A percentile compares a stretch with the other conserved stretches of the same genome.
Evolutionary conservation across 192 early-diverging fungal species (phyloP).

Genomic region (Backusella mclennaniae): DNA sequence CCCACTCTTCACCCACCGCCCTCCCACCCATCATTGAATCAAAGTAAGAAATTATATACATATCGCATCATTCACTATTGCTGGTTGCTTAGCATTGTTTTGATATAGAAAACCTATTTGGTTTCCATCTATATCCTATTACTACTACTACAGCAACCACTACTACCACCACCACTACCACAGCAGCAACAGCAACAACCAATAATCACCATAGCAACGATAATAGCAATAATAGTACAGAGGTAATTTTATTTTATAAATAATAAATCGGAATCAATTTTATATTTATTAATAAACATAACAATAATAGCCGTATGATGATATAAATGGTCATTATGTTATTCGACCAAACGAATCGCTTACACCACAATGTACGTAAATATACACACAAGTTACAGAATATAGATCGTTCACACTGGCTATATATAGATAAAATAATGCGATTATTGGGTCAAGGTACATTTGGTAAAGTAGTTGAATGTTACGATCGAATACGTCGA

Average conservation of each 20-base stretch:
- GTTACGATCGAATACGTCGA: conserved; percentile 62
- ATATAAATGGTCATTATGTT: conserved; percentile 93
- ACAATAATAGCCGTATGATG: conserved; percentile 56
- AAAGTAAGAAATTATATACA: neutral
- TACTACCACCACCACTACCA: neutral
- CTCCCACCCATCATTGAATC: neutral
- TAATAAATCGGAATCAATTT: conserved; percentile 1
- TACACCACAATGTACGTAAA: conserved; percentile 67
- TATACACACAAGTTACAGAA: neutral
- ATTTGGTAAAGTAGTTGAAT: conserved; percentile 96
- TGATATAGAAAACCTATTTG: neutral
- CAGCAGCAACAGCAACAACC: neutral
- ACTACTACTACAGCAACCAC: neutral
- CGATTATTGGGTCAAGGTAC: conserved; percentile 93
- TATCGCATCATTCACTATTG: neutral
- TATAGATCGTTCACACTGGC: neutral
- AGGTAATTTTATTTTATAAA: neutral
- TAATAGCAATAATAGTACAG: conserved; percentile 1
- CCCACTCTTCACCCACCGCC: neutral
- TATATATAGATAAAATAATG: conserved; percentile 70
- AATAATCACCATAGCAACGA: neutral
- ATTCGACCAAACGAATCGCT: conserved; percentile 72
- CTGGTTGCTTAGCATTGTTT: neutral
- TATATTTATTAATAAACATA: neutral
- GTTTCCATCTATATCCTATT: conserved; percentile 7